Base-by-base conservation (phyloP, 768 basidiomycete genomes). In the Rickenella mellea region DNA sequence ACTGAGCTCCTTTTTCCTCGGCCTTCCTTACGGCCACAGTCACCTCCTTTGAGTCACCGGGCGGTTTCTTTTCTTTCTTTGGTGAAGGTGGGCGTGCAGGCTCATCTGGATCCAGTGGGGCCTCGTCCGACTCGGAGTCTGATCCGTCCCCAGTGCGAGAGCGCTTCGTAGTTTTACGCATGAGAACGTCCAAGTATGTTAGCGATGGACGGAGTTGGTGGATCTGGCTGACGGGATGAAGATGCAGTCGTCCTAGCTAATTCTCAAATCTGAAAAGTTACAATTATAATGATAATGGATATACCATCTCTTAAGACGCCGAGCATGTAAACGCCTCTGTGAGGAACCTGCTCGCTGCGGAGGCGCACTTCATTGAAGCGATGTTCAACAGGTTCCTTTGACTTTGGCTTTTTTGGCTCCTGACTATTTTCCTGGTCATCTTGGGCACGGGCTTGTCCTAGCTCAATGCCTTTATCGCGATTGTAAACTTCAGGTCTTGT, bases 161-260 rank as follows among this genome's bases (percentile, higher is more conserved):
- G 17, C 67, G 65, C 36, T 72, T 76, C 50, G 68, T 74, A 46
- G 59, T 66, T 64, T 81, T 86, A 27, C 76, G 76, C 19, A 79
- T 77, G 42, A 82, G 56, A 45, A 75, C 60, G 55, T 91, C 89
- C 47, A 91, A 68, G 61, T 91, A 86, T 14, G 83, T 85, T 50
- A 90, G 61, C 2, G 83, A 81, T 7, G 88, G 88, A 33, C 87
- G 78, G 49, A 91, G 70, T 57, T 91, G 89, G 54, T 89, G 83
- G 0, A 76, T 81, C 62, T 86, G 76, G 47, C 63, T 72, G 54
- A 91, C 74, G 28, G 86, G 84, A 55, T 90, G 80, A 12, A 91
- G 67, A 58, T 90, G 77, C 33, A 91, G 64, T 46, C 71, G 73
- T 27, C 81, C 87, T 85, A 44, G 14, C 26, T 31, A 25, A 10